Conservation (phyloP, 2,329 filamentous ascomycete genomes). For the Phaeosphaeria sp. region DNA sequence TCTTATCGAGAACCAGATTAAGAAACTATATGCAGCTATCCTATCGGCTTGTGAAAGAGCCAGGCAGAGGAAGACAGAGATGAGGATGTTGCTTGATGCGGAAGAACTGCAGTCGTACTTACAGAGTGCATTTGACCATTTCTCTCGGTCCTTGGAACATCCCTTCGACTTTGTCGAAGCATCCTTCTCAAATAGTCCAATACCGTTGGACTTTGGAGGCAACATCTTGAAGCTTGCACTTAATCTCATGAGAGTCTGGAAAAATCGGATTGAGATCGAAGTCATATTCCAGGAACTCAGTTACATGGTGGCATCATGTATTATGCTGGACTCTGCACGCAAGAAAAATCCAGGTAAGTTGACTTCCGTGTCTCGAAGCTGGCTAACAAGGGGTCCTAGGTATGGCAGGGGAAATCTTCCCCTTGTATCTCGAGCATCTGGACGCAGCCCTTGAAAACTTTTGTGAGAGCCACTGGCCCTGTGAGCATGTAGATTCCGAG, state of each 20-base stretch:
- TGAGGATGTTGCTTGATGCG: conserved; percentile 57
- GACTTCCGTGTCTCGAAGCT: background rate
- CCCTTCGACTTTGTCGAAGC: conserved; percentile 62
- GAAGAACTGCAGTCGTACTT: conserved; percentile 58
- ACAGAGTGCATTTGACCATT: conserved; percentile 60
- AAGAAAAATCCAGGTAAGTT: conserved; percentile 39
- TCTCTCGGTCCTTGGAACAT: conserved; percentile 51
- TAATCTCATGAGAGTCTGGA: conserved; percentile 32
- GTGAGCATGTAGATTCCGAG: conserved; percentile 44
- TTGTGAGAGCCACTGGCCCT: conserved; percentile 51
- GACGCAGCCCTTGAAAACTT: conserved; percentile 50
- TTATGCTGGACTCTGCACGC: conserved; percentile 56
- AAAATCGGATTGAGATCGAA: conserved; percentile 2
- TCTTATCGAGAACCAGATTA: conserved; percentile 59
- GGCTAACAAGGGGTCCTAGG: background rate
- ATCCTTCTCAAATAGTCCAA: conserved; percentile 54
- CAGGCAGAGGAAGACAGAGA: conserved; percentile 11
- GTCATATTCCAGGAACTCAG: conserved; percentile 54
- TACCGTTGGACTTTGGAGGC: conserved; percentile 57
- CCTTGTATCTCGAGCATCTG: conserved; percentile 50
- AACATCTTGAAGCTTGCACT: conserved; percentile 59
- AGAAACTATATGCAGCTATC: conserved; percentile 55
- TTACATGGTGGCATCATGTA: conserved; percentile 59
- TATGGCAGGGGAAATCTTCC: background rate
- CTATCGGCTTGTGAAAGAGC: conserved; percentile 42